Base-by-base conservation (phyloP, 2,329 filamentous ascomycete species). In the Fusarium sp. region DNA sequence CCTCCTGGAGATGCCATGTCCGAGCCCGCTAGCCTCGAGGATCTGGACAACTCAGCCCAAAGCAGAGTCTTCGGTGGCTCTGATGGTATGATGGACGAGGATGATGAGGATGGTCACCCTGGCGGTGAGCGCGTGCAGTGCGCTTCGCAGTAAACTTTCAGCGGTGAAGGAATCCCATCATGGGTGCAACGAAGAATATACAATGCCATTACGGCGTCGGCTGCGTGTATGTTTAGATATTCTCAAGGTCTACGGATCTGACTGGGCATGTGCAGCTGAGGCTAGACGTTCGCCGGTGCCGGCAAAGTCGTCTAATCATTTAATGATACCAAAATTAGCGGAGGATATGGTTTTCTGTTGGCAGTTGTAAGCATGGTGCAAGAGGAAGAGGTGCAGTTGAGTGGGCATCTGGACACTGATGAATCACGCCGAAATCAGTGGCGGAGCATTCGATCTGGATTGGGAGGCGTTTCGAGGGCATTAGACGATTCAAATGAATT, bases 1-100 rank as follows among this genome's bases (percentile, higher is more conserved):
- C 92, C 94, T 48, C 94, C 95, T 7, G 76, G 86, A 29, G 94
- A 98, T 77, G 90, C 92, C 32, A 98, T 98, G 94, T 92, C 92
- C 22, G 96, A 99, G 77, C 91, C 93, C 74, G 97, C 91, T 75
- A 89, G 92, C 53, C 87, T 98, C 34, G 94, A 98, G 81, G 92
- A 97, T 65, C 85, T 97, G 44, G 95, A 98, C 44, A 88, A 86
- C 76, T 83, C 88, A 47, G 81, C 85, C 34, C 86, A 88, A 77
- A 87, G 87, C 57, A 87, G 91, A 72, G 92, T 91, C 46, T 91
- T 92, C 71, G 90, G 90, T 64, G 90, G 88, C 69, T 84, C 84
- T 24, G 84, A 83, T 47, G 83, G 81, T 57, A 79, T 80, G 66
- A 89, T 89, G 85, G 91, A 93, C 2, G 92, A 94, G 42, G 92